A percentile compares a stretch with the other conserved stretches of the same genome.
These are phyloP conservation scores for Grigorovia humatica DNA, from an alignment of 805 yeast species.

Conservation along the genomic window DNA sequence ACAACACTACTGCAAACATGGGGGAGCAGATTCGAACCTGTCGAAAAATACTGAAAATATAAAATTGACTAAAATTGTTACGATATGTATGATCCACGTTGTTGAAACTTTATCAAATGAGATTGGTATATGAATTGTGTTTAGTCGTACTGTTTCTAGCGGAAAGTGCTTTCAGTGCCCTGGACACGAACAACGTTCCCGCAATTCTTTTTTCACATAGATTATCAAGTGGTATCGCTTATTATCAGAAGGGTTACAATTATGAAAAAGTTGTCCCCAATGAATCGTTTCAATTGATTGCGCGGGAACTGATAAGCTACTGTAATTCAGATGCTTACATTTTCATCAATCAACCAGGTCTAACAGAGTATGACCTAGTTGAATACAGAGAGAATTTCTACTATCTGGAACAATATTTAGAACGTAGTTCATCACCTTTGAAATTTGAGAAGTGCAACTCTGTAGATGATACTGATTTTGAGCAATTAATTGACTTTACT, in stretches of 20 bases:
- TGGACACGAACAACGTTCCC: conserved; percentile 8
- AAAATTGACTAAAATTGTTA: too few species aligned
- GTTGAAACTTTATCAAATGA: neutral
- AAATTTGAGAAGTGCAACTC: conserved; percentile 43
- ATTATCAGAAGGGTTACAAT: conserved; percentile 15
- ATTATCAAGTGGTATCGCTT: conserved; percentile 16
- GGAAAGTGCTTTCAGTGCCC: neutral
- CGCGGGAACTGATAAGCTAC: conserved; percentile 25
- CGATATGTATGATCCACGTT: too few species aligned
- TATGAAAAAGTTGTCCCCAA: conserved; percentile 11
- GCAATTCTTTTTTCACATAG: conserved; percentile 13
- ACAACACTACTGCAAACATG: too few species aligned
- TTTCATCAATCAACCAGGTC: conserved; percentile 45
- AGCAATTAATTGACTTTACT: conserved; percentile 12
- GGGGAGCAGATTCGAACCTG: too few species aligned
- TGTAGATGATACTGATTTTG: conserved; percentile 13
- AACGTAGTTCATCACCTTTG: conserved; percentile 49
- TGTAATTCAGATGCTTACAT: conserved; percentile 52
- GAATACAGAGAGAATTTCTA: conserved; percentile 35
- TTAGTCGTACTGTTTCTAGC: neutral
- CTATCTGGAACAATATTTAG: conserved; percentile 40
- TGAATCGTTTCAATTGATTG: conserved; percentile 22
- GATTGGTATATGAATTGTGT: neutral
- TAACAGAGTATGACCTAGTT: conserved; percentile 37
- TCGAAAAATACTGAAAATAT: too few species aligned